These are phyloP conservation scores for Massarina eburnea DNA, from an alignment of 2,329 filamentous ascomycete species.

Conservation along the genomic window DNA sequence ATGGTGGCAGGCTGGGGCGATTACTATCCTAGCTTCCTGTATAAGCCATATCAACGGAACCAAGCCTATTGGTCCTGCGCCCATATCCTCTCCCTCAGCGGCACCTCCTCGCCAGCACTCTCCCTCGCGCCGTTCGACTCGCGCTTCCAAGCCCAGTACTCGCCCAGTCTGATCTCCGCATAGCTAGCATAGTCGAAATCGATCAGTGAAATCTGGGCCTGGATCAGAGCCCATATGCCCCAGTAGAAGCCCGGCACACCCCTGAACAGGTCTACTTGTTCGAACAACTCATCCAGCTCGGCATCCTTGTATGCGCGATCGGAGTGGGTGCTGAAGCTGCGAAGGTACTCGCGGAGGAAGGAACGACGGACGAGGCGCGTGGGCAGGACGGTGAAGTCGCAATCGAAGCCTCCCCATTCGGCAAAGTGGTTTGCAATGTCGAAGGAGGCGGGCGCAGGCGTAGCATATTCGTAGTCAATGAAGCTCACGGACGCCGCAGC, in stretches of 20 bases:
- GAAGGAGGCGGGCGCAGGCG: slow-evolving; percentile 90
- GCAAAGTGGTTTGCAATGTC: slow-evolving; percentile 98
- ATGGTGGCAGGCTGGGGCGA: not conserved
- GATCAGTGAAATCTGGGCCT: slow-evolving; percentile 90
- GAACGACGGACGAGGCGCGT: slow-evolving; percentile 73
- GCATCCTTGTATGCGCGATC: slow-evolving; percentile 48
- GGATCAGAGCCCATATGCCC: slow-evolving; percentile 96
- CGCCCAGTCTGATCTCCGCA: slow-evolving; percentile 79
- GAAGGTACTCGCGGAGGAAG: slow-evolving; percentile 83
- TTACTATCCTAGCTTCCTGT: not conserved
- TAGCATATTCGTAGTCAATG: slow-evolving; percentile 98
- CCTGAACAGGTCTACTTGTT: slow-evolving; percentile 83
- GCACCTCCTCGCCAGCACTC: slow-evolving; percentile 59
- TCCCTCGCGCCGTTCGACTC: slow-evolving; percentile 66
- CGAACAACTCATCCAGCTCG: slow-evolving; percentile 69
- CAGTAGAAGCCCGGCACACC: slow-evolving; percentile 86
- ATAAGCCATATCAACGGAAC: not conserved
- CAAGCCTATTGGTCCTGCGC: slow-evolving; percentile 53
- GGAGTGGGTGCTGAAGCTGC: slow-evolving; percentile 61
- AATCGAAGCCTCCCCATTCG: slow-evolving; percentile 97
- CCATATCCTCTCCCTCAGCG: slow-evolving; percentile 81
- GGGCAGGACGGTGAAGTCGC: slow-evolving; percentile 82
- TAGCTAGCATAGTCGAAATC: slow-evolving; percentile 96
- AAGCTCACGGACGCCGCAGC: slow-evolving; percentile 55
- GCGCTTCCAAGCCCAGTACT: slow-evolving; percentile 91